Conservation (phyloP, 2,329 filamentous ascomycete species). For the Stagonosporopsis chrysanthemi region DNA sequence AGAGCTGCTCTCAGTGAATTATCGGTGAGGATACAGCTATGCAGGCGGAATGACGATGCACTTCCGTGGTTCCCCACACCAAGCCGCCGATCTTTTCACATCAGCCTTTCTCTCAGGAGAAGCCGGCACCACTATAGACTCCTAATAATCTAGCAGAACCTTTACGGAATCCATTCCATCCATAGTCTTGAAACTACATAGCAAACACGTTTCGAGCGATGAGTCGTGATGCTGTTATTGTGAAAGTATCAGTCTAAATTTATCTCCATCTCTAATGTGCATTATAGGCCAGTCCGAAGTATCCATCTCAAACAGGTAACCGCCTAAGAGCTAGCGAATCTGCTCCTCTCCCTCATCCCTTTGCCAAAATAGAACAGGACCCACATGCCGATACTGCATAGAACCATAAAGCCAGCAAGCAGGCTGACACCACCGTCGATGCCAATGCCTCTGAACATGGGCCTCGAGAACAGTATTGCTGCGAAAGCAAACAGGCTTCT, state of each 20-base stretch:
- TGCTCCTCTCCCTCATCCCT: slow-evolving; percentile 62
- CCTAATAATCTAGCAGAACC: not conserved
- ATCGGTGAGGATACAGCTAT: slow-evolving; percentile 1
- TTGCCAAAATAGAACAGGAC: slow-evolving; percentile 65
- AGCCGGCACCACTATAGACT: not conserved
- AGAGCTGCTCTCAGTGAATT: not conserved
- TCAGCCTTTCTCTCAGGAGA: not conserved
- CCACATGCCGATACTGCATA: slow-evolving; percentile 62
- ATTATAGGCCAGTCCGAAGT: not conserved
- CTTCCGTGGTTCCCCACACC: slow-evolving; percentile 9
- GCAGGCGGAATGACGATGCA: slow-evolving; percentile 16
- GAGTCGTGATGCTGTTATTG: not conserved
- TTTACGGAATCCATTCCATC: not conserved
- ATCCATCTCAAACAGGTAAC: not conserved
- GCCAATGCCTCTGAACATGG: slow-evolving; percentile 65
- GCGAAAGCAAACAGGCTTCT: slow-evolving; percentile 64
- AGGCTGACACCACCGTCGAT: slow-evolving; percentile 65
- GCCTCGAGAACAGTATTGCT: slow-evolving; percentile 65
- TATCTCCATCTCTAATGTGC: not conserved
- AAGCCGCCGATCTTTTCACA: slow-evolving; percentile 2
- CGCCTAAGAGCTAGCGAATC: slow-evolving; percentile 57
- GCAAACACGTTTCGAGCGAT: not conserved
- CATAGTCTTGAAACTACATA: too few relatives aligned
- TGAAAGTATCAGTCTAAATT: not conserved
- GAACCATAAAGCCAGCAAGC: slow-evolving; percentile 57